phyloP scores from a whole-genome alignment of 768 basidiomycete genomes.

The Mycena filopes region DNA sequence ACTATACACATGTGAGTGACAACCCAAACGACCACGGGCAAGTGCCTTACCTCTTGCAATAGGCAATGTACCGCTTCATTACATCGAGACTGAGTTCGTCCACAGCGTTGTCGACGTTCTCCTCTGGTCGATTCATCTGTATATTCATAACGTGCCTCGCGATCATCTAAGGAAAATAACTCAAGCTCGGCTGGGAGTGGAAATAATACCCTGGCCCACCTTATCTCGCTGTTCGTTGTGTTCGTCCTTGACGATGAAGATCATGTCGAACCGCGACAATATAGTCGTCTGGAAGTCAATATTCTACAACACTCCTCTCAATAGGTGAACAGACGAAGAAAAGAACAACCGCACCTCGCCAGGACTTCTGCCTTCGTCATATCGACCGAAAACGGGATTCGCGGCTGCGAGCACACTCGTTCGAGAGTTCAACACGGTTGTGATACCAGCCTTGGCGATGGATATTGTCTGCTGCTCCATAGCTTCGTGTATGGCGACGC shows the following conservation, averaged over 20 bases:
- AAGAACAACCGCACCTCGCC: conserved; percentile 73
- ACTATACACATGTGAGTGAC: conserved; percentile 51
- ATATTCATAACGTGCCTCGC: conserved; percentile 99
- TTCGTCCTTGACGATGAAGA: conserved; percentile 98
- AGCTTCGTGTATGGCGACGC: conserved; percentile 98
- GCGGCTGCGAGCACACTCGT: conserved; percentile 97
- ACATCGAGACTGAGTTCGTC: conserved; percentile 97
- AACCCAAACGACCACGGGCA: background rate
- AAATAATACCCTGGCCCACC: conserved; percentile 56
- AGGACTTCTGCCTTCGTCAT: conserved; percentile 95
- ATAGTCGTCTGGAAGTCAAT: conserved; percentile 99
- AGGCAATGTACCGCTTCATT: conserved; percentile 98
- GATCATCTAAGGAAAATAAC: conserved; percentile 69
- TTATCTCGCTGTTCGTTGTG: conserved; percentile 95
- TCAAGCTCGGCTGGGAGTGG: conserved; percentile 3
- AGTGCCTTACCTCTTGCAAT: conserved; percentile 85
- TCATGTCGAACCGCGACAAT: conserved; percentile 98
- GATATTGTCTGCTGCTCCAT: conserved; percentile 99
- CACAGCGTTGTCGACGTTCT: conserved; percentile 66
- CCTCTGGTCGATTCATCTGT: conserved; percentile 93
- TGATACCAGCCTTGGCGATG: conserved; percentile 98
- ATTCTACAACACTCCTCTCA: conserved; percentile 58
- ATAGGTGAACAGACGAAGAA: background rate
- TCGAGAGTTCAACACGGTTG: conserved; percentile 94
- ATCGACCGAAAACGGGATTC: conserved; percentile 97